Evolutionary conservation across 106 monocot genomes (phyloP).

Genomic region (Iris macrosiphon): DNA sequence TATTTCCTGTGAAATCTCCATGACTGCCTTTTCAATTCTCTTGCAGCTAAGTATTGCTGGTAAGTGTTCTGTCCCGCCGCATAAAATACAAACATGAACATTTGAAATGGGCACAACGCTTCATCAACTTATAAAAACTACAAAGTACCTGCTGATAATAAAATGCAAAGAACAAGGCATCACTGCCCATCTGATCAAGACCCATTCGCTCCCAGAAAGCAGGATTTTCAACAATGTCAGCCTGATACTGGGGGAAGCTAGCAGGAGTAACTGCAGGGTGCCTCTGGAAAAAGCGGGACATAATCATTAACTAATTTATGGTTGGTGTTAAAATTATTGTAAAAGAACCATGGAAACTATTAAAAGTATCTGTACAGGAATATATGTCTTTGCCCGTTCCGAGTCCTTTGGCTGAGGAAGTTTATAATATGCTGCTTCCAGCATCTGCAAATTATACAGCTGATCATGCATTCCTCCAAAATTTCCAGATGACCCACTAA

Average conservation of each 20-base stretch:
- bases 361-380: conserved; percentile 42
- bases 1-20: conserved; percentile 97
- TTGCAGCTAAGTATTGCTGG: conserved; percentile 94
- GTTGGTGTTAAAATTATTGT: neutral
- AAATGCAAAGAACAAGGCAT: conserved; percentile 93
- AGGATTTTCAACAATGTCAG: conserved; percentile 76
- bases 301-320: neutral
- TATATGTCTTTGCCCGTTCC: conserved; percentile 69
- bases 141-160: conserved; percentile 82
- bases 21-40: conserved; percentile 85
- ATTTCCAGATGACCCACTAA: conserved; percentile 42
- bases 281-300: conserved; percentile 50
- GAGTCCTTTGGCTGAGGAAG: conserved; percentile 96
- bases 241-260: conserved; percentile 81
- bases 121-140: conserved; percentile 1
- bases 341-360: neutral
- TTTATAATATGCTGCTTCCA: conserved; percentile 75
- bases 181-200: conserved; percentile 56
- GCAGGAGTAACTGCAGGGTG: conserved; percentile 78
- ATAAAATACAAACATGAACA: neutral
- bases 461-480: conserved; percentile 64
- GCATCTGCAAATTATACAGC: conserved; percentile 79
- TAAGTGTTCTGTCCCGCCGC: conserved; percentile 88
- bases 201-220: conserved; percentile 87
- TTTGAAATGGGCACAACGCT: neutral